Base-by-base conservation (phyloP, 177 flowering plant species). In the Vitis hybrid region DNA sequence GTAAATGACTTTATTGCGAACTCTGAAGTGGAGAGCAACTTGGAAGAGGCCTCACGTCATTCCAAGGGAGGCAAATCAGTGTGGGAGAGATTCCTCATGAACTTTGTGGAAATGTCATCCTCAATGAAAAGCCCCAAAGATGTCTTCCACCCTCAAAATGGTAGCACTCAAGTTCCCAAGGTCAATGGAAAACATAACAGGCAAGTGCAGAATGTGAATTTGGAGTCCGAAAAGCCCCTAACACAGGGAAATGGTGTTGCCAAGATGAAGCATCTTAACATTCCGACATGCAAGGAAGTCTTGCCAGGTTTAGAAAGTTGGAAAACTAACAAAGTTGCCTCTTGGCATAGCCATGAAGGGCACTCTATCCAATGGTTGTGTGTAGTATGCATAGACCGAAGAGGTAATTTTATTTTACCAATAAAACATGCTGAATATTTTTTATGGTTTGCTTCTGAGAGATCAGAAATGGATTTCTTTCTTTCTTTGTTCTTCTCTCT, bases 291-390 rank as follows among this genome's bases (percentile, higher is more conserved):
- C 75, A 88, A 84, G 79, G 98, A 91, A 70, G 91, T 90, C 15
- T 71, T 93, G 76, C 97, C 99, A 52, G 86, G 89, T 69, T 70
- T 95, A 52, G 96, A 91, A 70, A 83, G 87, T 79, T 93, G 99
- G 99, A 83, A 73, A 76, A 74, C 89, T 52, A 78, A 81, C 75
- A 95, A 93, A 79, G 72, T 95, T 74, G 77, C 88, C 64, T 74
- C 92, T 70, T 95, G 99, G 99, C 94, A 93, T 80, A 84, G 80
- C 71, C 80, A 82, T 32, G 96, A 91, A 84, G 96, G 96, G 57
- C 91, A 84, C 49, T 93, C 98, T 57, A 77, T 95, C 72, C 91
- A 83, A 60, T 95, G 99, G 99, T 76, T 95, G 57, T 88, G 83
- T 75, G 86, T 90, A 12, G 82, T 87, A 16, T 91, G 89, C 75